A percentile compares a stretch with the other conserved stretches of the same genome.
Evolutionary conservation across 192 early-diverging fungal genomes (phyloP).

Genomic region (Oehlia diaphana): DNA sequence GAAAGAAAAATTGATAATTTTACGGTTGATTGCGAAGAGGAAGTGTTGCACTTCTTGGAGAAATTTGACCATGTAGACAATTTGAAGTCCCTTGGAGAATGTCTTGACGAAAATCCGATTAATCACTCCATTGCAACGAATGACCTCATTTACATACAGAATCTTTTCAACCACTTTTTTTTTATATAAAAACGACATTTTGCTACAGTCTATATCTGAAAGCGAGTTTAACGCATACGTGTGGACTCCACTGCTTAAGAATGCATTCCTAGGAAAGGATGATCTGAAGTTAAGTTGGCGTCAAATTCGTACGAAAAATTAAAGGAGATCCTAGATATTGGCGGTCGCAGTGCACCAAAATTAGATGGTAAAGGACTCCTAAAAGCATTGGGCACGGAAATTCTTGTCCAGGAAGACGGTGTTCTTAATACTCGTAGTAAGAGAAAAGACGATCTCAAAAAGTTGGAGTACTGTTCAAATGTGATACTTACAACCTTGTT

Average conservation of each 20-base stretch:
- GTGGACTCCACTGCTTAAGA: not conserved
- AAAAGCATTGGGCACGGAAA: conserved; percentile 1
- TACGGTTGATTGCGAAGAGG: not conserved
- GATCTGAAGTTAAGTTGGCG: not conserved
- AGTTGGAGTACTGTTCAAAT: not conserved
- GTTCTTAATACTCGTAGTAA: not conserved
- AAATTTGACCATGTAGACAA: not conserved
- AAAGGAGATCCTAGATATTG: conserved; percentile 3
- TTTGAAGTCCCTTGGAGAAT: not conserved
- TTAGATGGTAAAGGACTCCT: conserved; percentile 3
- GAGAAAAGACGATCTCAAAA: not conserved
- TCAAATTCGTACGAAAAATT: not conserved
- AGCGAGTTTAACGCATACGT: not conserved
- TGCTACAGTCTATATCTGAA: conserved; percentile 3
- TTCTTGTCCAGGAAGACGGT: conserved; percentile 3
- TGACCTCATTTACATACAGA: not conserved
- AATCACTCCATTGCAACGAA: not conserved
- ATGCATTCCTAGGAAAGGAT: conserved; percentile 12
- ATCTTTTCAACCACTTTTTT: conserved; percentile 3
- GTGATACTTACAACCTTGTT: conserved; percentile 8
- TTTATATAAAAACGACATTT: conserved; percentile 15
- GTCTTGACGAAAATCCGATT: not conserved
- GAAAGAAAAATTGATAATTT: not conserved
- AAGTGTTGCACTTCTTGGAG: not conserved
- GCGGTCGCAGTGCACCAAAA: not conserved